Percentiles rank a stretch among this genome's conserved stretches.
These are phyloP conservation scores for Halophytophthora polymorphica DNA, from an alignment of 352 stramenopile genomes.

Conservation along the genomic window DNA sequence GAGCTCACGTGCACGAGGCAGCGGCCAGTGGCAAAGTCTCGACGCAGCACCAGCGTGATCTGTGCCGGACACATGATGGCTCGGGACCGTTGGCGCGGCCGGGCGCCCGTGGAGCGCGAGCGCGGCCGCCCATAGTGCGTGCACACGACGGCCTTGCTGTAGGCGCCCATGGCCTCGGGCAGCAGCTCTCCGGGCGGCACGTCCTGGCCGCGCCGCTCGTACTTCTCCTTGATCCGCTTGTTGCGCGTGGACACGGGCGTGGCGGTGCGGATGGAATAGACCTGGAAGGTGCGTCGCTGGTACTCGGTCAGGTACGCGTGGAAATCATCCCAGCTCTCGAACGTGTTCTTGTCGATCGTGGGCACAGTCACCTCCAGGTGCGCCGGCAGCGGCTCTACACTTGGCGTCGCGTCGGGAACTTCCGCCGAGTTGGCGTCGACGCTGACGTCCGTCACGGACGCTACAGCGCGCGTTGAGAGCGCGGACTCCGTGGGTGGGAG, in stretches of 20 bases:
- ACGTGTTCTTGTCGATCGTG: constrained; percentile 17
- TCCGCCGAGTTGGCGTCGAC: no score
- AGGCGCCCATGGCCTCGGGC: constrained; percentile 20
- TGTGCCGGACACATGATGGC: constrained; percentile 28
- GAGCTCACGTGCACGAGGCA: constrained; percentile 26
- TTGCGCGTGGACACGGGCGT: constrained; percentile 21
- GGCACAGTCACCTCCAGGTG: constrained; percentile 12
- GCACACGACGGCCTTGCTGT: constrained; percentile 27
- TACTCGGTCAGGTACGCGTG: constrained; percentile 25
- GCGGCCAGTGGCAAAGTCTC: constrained; percentile 14
- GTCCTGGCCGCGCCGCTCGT: constrained; percentile 1
- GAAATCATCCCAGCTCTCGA: constrained; percentile 27
- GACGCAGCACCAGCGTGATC: constrained; percentile 23
- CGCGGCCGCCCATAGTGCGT: constrained; percentile 19
- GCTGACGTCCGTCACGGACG: no score
- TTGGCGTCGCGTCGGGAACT: constrained; percentile 1
- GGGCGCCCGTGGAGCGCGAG: constrained; percentile 12
- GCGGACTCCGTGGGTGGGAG: no score
- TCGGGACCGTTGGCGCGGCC: constrained; percentile 8
- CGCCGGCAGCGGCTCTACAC: background rate
- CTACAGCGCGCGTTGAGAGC: no score
- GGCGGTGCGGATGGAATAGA: constrained; percentile 22
- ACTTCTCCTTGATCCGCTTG: constrained; percentile 22
- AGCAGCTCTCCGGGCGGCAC: constrained; percentile 14
- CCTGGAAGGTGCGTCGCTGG: constrained; percentile 28